A percentile compares a stretch with the other conserved stretches of the same genome.
These are phyloP conservation scores for Teratosphaeria pseudoeucalypti DNA, from an alignment of 2,329 filamentous ascomycete genomes.

Conservation along the genomic window DNA sequence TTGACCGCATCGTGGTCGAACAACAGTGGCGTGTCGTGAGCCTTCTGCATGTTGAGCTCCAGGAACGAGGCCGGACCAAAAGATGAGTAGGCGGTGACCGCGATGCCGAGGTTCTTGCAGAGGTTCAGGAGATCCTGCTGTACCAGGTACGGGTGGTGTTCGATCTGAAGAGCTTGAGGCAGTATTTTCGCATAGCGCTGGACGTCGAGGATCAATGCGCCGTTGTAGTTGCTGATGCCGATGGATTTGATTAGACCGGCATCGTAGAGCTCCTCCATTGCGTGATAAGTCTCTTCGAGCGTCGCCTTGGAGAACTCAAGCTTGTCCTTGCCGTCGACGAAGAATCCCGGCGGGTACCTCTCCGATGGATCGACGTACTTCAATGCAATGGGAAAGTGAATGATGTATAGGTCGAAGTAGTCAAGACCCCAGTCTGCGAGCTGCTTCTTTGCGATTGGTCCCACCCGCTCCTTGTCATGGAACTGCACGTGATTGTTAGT, in stretches of 20 bases:
- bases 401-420: constrained; percentile 80
- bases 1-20: constrained; percentile 60
- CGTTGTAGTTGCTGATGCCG: constrained; percentile 76
- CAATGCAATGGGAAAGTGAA: constrained; percentile 75
- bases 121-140: constrained; percentile 62
- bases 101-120: constrained; percentile 58
- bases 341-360: constrained; percentile 73
- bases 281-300: constrained; percentile 72
- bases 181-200: constrained; percentile 55
- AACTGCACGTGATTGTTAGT: constrained; percentile 42
- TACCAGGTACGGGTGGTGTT: constrained; percentile 82
- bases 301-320: constrained; percentile 56
- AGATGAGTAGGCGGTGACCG: constrained; percentile 72
- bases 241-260: constrained; percentile 61
- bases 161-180: constrained; percentile 73
- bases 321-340: constrained; percentile 44
- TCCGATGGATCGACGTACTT: constrained; percentile 73
- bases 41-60: constrained; percentile 62
- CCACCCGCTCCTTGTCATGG: constrained; percentile 69
- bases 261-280: constrained; percentile 66
- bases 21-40: constrained; percentile 54
- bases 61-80: constrained; percentile 72
- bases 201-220: constrained; percentile 65
- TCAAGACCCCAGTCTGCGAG: constrained; percentile 74
- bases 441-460: constrained; percentile 65